Evolutionary conservation across 2,329 filamentous ascomycete species (phyloP).

Genomic region (Beauveria brongniartii): DNA sequence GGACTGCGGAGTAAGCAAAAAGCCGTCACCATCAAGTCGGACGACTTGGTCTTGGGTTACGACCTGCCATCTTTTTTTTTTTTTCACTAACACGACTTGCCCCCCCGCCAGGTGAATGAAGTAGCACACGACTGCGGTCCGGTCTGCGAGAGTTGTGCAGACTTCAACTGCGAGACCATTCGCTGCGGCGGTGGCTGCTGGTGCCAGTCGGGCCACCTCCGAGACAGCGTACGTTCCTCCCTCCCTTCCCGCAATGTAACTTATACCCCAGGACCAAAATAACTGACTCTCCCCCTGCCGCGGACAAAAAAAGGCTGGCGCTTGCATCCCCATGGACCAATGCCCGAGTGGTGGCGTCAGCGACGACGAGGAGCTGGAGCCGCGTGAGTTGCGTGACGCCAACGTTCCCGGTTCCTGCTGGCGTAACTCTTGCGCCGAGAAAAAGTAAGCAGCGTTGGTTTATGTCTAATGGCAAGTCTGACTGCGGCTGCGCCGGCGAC

Average conservation of each 20-base stretch:
- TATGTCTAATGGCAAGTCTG: no score
- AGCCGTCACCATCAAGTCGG: no score
- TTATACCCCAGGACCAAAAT: neutral
- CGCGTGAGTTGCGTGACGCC: neutral
- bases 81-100: neutral
- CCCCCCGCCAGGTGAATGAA: neutral
- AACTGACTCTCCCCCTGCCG: neutral
- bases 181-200: slow-evolving; percentile 2
- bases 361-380: neutral
- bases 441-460: no score
- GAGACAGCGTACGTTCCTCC: neutral
- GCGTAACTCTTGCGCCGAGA: neutral
- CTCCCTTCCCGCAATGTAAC: no score
- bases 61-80: neutral
- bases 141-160: neutral
- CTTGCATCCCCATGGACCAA: neutral
- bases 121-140: slow-evolving; percentile 1
- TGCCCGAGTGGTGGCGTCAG: neutral
- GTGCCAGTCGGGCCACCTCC: neutral
- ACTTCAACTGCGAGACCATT: neutral
- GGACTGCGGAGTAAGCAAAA: neutral
- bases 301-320: neutral
- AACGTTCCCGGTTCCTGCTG: neutral
- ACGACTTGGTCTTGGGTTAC: neutral
- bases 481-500: no score